Conservation (phyloP, 305 asterid species). For the Plantago coronopus region DNA sequence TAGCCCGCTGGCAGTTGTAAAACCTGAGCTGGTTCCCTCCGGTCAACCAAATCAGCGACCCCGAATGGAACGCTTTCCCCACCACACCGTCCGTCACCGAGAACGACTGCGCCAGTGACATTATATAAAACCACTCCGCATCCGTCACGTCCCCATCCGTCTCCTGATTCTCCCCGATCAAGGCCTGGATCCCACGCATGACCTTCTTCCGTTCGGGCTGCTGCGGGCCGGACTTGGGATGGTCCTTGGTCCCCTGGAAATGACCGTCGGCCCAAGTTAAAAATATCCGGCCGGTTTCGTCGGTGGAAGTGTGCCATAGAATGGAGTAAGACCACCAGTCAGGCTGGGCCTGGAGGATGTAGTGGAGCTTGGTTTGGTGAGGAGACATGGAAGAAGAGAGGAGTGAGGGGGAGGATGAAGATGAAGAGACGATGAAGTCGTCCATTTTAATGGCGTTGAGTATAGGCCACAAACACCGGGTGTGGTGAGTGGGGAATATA, state of each 20-base stretch:
- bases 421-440: not conserved
- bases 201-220: constrained; percentile 43
- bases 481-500: too few relatives aligned
- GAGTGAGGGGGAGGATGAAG: not conserved
- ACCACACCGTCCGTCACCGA: constrained; percentile 47
- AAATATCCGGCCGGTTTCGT: constrained; percentile 29
- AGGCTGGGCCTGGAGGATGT: constrained; percentile 41
- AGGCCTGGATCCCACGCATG: constrained; percentile 46
- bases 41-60: constrained; percentile 48
- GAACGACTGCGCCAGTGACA: constrained; percentile 64
- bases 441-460: not conserved
- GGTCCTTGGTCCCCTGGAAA: constrained; percentile 35
- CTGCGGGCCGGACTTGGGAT: constrained; percentile 9
- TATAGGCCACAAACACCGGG: too few relatives aligned
- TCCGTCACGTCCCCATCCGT: constrained; percentile 47
- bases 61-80: constrained; percentile 54
- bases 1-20: constrained; percentile 58
- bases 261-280: constrained; percentile 54
- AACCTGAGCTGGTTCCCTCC: constrained; percentile 55
- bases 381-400: constrained; percentile 6
- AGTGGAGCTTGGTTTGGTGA: constrained; percentile 45
- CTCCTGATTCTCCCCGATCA: constrained; percentile 26
- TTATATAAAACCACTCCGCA: constrained; percentile 80
- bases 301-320: constrained; percentile 38
- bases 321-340: constrained; percentile 54